Evolutionary conservation across 352 stramenopile genomes (phyloP), one percentile per base, ranked within the genome.

Genomic region (Globisporangium parvum): DNA sequence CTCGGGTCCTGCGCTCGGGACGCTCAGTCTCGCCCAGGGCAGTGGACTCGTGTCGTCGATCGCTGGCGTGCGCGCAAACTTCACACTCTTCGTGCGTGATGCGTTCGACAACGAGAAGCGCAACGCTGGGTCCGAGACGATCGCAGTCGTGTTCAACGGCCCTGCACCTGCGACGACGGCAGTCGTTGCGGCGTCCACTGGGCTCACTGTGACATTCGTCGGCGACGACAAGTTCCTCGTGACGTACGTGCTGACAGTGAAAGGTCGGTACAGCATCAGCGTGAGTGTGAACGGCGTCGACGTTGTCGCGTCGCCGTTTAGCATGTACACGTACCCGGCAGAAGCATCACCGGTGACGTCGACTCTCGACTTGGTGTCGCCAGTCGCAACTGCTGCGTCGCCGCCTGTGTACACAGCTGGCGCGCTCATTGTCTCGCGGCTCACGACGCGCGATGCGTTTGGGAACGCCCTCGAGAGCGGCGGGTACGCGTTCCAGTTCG

Each of bases 81-180:
- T 88, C 45, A 82, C 65, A 4, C 55, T 90, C 2, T 62, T 60
- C 14, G 73, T 92, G 17, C 69, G 69, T 40, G 81, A 89, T 56
- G 48, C 69, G 1, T 87, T 82, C 41, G 69, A 65, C 37, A 89
- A 89, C 55, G 51, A 69, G 35, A 90, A 92, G 54, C 18, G 63
- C 21, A 87, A 87, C n/a, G 69, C 78, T 18, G 78, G 71, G 0
- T 54, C 62, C 3, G 81, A 90, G 59, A 62, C 26, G 9, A 57
- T 90, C 18, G 57, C 12, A 8, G 63, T 73, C 10, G 52, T 53
- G 3, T 82, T 87, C 40, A 66, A 51, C 10, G 73, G 74, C 0
- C 70, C 75, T 0, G 63, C 64, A 11, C 64, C 66, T 21, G 47
- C 63, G 14, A 63, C 59, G 3, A 52, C 58, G 1, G 55, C 48